Base-by-base conservation (phyloP, 495 filamentous ascomycete species). In the Cudoniella acicularis region DNA sequence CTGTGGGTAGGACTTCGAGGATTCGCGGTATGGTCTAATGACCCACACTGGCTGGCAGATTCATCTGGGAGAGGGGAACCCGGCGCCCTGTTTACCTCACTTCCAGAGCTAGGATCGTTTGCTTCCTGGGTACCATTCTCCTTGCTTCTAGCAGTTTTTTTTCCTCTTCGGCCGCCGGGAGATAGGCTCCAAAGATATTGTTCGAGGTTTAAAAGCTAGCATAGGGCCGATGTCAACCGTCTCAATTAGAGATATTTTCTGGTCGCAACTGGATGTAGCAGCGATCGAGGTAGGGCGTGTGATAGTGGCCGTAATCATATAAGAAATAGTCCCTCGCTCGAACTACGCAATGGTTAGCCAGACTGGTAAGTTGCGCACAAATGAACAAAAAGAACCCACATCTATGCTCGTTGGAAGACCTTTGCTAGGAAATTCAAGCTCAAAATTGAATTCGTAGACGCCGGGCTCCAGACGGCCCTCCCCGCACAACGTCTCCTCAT, bases 401-500 rank as follows among this genome's bases (percentile, higher is more conserved):
- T 94, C 92, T 65, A 98, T 90, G 72, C 92, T 96, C 72, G 89
- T 96, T 17, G 94, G 94, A 48, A 98, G 76, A 9, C 85, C 81
- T 63, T 87, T 85, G n/a, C 80, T 76, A 10, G 95, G 91, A 50
- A 83, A 82, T 27, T 87, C 77, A 67, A 96, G 81, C 68, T 96
- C 90, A 59, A 97, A 98, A 48, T 89, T 85, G 71, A 98, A 98
- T 65, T 94, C 88, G 68, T 96, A 98, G 50, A 88, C 79, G 11
- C 91, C 90, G 52, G 89, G 81, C 54, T 91, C 88, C 24, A 98
- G 78, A 63, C 88, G 83, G 3, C 94, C 92, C 56, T 97, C 92
- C 21, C 92, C 93, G 67, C 92, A 96, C 40, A 98, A 79, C 16
- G 93, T 86, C 56, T 87, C 78, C 69, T 98, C 91, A 67, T 98